Evolutionary conservation across 2,329 filamentous ascomycete genomes (phyloP), one percentile per base, ranked within the genome.

Genomic region (Acephala macrosclerotiorum): DNA sequence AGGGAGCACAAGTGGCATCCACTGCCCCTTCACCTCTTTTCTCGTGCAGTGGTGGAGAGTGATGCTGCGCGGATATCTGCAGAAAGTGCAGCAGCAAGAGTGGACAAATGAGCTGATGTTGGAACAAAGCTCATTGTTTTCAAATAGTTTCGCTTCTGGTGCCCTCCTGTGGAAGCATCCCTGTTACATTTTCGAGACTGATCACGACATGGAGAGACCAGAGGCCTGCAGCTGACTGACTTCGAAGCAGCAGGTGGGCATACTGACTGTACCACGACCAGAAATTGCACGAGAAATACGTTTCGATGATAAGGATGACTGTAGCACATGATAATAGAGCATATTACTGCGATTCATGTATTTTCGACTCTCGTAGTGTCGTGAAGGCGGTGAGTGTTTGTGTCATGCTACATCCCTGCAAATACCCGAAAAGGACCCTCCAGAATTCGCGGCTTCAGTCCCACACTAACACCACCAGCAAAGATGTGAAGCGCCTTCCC

Each of bases 381-480:
- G 45, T 22, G 45, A 49, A 49, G 45, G 45, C 45, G 45, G 45
- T 49, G 45, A 49, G 20, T 5, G 40, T 42, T 1, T 22, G 45
- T 49, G 5, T n/a, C 45, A 4, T 22, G n/a, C 45, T n/a, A 22
- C 33, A 57, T 57, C 55, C 55, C 55, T 57, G 33, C 29, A 20
- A 38, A 8, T 36, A 18, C 55, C 55, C 8, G 26, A 33, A 29
- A 29, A n/a, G 51, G n/a, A 35, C 55, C 55, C n/a, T 33, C 33
- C 33, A 35, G 25, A 26, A 18, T 22, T 57, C 29, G 55, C 55
- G 55, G 55, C 55, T 38, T 36, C 38, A 57, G 55, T 57, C 55
- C 35, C 55, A 57, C 55, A 26, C 29, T 29, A 22, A 40, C 33
- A 57, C 35, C 25, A 57, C 55, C 49, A 57, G 29, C 3, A 29